phyloP scores from a whole-genome alignment of 441 rosid genomes.

The Euphorbia neoarborescens region DNA sequence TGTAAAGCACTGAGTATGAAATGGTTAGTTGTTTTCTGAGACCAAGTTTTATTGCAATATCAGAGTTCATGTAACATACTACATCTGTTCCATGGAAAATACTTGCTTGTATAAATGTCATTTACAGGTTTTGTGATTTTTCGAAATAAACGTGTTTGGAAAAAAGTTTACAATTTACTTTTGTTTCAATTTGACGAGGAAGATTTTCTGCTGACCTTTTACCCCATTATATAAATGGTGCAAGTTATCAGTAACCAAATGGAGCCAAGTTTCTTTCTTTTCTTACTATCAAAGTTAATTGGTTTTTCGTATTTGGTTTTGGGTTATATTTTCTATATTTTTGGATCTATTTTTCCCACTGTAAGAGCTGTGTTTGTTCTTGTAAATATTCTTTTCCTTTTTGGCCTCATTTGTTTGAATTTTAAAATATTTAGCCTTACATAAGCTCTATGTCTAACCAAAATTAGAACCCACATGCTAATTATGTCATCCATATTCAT shows the following conservation, averaged over 20 bases:
- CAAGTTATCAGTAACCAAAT: neutral
- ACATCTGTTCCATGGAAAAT: neutral
- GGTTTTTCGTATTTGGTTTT: neutral
- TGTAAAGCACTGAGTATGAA: neutral
- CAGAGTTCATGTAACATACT: neutral
- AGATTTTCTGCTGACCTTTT: neutral
- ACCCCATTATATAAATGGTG: neutral
- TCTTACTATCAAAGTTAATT: neutral
- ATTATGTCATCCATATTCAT: neutral
- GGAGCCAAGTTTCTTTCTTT: conserved; percentile 2
- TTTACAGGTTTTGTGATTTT: neutral
- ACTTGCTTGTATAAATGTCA: neutral
- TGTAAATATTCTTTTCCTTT: neutral
- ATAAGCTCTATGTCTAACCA: neutral
- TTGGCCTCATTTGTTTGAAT: neutral
- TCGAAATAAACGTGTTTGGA: neutral
- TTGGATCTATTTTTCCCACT: neutral
- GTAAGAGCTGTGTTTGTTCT: neutral
- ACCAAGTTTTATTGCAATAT: no score
- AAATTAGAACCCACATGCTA: neutral
- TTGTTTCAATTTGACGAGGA: neutral
- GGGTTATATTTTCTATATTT: neutral
- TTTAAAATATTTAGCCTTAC: neutral
- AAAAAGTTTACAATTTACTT: neutral
- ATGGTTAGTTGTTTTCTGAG: neutral